Conservation (phyloP, 768 basidiomycete genomes). For the Artomyces pyxidatus region DNA sequence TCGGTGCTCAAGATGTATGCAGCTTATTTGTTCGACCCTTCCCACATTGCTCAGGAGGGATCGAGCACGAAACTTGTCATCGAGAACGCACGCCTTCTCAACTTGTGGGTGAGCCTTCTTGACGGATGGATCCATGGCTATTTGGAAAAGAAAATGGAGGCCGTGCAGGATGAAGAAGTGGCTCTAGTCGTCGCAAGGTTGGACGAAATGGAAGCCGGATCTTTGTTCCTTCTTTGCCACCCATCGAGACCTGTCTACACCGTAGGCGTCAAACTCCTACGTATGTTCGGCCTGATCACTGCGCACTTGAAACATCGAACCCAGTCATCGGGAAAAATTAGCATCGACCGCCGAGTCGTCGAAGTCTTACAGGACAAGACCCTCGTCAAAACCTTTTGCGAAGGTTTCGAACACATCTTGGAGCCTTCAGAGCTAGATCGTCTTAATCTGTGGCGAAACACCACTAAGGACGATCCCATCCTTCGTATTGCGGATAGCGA, state of each 20-base stretch:
- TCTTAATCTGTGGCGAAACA: conserved; percentile 59
- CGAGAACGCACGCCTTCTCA: conserved; percentile 59
- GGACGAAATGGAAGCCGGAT: conserved; percentile 61
- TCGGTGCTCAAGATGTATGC: conserved; percentile 58
- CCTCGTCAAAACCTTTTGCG: conserved; percentile 38
- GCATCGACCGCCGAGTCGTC: conserved; percentile 31
- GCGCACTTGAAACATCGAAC: conserved; percentile 35
- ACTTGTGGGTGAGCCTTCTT: conserved; percentile 67
- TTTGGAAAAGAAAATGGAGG: conserved; percentile 32
- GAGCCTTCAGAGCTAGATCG: conserved; percentile 53
- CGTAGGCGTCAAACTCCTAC: conserved; percentile 57
- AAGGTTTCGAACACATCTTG: conserved; percentile 59
- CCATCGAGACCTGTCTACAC: conserved; percentile 41
- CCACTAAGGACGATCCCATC: conserved; percentile 44
- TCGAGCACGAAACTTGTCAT: conserved; percentile 53
- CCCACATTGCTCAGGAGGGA: conserved; percentile 53
- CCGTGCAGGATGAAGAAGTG: conserved; percentile 31
- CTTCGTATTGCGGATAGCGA: conserved; percentile 68
- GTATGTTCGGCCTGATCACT: conserved; percentile 44
- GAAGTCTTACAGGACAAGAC: conserved; percentile 46
- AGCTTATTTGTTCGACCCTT: conserved; percentile 66
- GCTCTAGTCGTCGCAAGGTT: conserved; percentile 37
- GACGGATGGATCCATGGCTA: conserved; percentile 56
- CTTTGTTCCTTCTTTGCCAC: conserved; percentile 66
- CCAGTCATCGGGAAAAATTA: conserved; percentile 1